Base-by-base conservation (phyloP, 495 filamentous ascomycete species). In the Clavariopsis aquatica region DNA sequence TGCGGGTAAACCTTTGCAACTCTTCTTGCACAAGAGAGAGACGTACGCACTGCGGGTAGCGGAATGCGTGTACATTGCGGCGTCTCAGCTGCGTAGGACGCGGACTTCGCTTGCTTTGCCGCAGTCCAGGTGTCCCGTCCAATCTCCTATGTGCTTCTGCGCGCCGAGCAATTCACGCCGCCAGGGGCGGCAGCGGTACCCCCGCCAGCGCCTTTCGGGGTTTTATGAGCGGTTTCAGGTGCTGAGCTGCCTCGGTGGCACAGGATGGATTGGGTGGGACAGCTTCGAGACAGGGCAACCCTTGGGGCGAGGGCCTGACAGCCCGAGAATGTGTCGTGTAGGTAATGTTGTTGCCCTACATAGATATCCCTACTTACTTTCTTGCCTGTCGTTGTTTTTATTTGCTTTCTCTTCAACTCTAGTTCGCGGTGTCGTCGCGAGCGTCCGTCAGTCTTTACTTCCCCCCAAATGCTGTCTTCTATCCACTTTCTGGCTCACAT, bases 151-250 rank as follows among this genome's bases (percentile, higher is more conserved):
- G 8, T 43, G 9, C 15, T n/a, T 43, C 38, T 43, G 15, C 15
- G 4, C 9, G 38, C 38, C 38, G 4, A 6, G 4, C 15, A 43
- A 43, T 43, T 17, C 12, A 2, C 38, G 31, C 15, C 38, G 38
- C 38, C 2, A 8, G 38, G 13, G 38, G 9, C 2, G 8, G 38
- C 38, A 3, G 38, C 38, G 38, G 38, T 43, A 43, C 3, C 15
- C 38, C 38, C 38, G 15, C 8, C 38, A 43, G 38, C 9, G 9
- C 38, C 20, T 8, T 41, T 22, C 29, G 28, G 26, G 9, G 52
- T 56, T 56, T 56, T 56, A 41, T 56, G 29, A 41, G 20, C 20
- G 13, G 52, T 56, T 56, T 56, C 52, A 56, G 28, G 17, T 41
- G 27, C 29, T 31, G 52, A 38, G 38, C 9, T 43, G 5, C 38